phyloP scores from a whole-genome alignment of 2,329 filamentous ascomycete species.

The Penicillium capsulatum region DNA sequence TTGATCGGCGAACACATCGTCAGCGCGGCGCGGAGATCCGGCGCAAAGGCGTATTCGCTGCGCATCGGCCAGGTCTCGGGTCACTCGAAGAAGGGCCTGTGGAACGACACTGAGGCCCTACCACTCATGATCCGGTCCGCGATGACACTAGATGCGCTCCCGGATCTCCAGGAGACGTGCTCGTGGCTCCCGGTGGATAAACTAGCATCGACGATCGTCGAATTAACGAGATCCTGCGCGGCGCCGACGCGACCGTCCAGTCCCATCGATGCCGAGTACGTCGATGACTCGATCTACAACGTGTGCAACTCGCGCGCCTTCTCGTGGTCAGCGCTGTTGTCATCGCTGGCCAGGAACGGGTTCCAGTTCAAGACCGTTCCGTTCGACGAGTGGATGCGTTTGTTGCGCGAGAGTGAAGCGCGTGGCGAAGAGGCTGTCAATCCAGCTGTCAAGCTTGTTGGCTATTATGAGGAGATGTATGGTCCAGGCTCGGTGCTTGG shows the following conservation, averaged over 20 bases:
- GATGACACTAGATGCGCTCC: constrained; percentile 25
- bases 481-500: constrained; percentile 2
- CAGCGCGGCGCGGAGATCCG: constrained; percentile 22
- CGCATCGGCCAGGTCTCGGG: constrained; percentile 36
- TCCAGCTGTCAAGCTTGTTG: constrained; percentile 32
- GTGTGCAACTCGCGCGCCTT: constrained; percentile 31
- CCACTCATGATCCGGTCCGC: constrained; percentile 34
- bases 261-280: not conserved
- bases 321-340: constrained; percentile 34
- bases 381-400: constrained; percentile 33
- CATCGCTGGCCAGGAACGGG: constrained; percentile 25
- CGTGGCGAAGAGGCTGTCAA: constrained; percentile 28
- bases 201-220: constrained; percentile 25
- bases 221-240: constrained; percentile 21
- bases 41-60: constrained; percentile 28
- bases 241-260: not conserved
- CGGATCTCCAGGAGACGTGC: constrained; percentile 22
- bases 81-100: constrained; percentile 31
- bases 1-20: constrained; percentile 31
- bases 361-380: constrained; percentile 35
- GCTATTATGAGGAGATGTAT: constrained; percentile 30
- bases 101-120: constrained; percentile 34
- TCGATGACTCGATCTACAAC: constrained; percentile 30
- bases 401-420: constrained; percentile 28
- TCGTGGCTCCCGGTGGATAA: constrained; percentile 34